Base-by-base conservation (phyloP, 495 filamentous ascomycete genomes). In the Xylaria bambusicola region DNA sequence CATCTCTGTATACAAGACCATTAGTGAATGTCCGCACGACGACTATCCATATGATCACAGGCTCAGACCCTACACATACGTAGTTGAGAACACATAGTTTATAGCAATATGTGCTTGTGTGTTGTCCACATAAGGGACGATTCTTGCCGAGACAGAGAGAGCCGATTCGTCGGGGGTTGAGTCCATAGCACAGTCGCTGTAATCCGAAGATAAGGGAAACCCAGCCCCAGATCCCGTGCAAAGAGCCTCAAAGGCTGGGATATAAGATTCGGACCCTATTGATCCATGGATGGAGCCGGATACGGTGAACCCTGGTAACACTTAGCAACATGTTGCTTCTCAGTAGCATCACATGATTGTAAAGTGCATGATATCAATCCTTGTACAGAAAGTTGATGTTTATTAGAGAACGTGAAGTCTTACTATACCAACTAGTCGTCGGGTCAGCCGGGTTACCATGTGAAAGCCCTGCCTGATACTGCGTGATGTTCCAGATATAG, bases 381-480 rank as follows among this genome's bases (percentile, higher is more conserved):
- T n/a, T n/a, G n/a, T n/a, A n/a, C n/a, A n/a, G n/a, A n/a, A n/a
- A n/a, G n/a, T n/a, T n/a, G n/a, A n/a, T n/a, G n/a, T n/a, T n/a
- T n/a, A n/a, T n/a, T n/a, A n/a, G n/a, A n/a, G n/a, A n/a, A n/a
- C n/a, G n/a, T n/a, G n/a, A n/a, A 41, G 15, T 12, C 48, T 48
- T 53, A 60, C 57, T 26, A 26, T 60, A 60, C 47, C 35, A 60
- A 6, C 57, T 60, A 1, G 57, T 60, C 6, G 26, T 54, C 5
- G 57, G 57, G 3, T 4, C 9, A 2, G 47, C 46, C 7, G 57
- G 57, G 10, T 60, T 60, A 12, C 57, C 57, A 23, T 60, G 57
- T n/a, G 57, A 60, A 15, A 60, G 57, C n/a, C 57, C 57, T 13
- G 57, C 57, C 40, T 60, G 57, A n/a, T 21, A 60, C 10, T 47